These are phyloP conservation scores for Plectosphaerella sp. DNA, from an alignment of 2,329 filamentous ascomycete species.

Conservation along the genomic window DNA sequence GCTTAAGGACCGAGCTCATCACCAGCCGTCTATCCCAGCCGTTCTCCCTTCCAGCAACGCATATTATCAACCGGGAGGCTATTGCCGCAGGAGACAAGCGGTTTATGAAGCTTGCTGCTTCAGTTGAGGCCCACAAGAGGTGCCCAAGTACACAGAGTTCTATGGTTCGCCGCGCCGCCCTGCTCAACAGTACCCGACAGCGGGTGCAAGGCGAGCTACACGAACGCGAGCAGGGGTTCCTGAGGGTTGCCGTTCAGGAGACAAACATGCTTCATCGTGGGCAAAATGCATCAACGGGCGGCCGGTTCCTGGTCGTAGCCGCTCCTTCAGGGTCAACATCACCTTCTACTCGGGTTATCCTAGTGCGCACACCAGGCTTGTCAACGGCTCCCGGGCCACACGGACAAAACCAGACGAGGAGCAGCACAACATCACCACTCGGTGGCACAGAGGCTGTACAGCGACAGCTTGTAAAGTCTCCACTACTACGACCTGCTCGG, in stretches of 20 bases:
- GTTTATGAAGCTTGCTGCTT: slow-evolving; percentile 43
- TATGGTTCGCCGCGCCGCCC: slow-evolving; percentile 60
- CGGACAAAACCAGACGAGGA: no score
- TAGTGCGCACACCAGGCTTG: slow-evolving; percentile 1
- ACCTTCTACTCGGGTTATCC: not conserved
- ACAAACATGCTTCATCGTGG: slow-evolving; percentile 28
- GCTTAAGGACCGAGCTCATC: slow-evolving; percentile 57
- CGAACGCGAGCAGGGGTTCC: slow-evolving; percentile 21
- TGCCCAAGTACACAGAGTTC: slow-evolving; percentile 41
- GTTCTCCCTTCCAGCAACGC: slow-evolving; percentile 64
- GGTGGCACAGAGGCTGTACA: not conserved
- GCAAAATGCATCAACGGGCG: slow-evolving; percentile 24
- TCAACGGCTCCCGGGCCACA: no score
- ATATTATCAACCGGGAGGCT: slow-evolving; percentile 61
- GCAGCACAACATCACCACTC: not conserved
- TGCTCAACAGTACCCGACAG: slow-evolving; percentile 57
- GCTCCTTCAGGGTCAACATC: not conserved
- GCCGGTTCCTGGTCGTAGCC: slow-evolving; percentile 21
- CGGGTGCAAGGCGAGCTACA: slow-evolving; percentile 34
- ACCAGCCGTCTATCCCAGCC: slow-evolving; percentile 67
- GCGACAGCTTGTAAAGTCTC: slow-evolving; percentile 1
- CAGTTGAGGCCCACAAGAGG: slow-evolving; percentile 27
- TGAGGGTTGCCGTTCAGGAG: slow-evolving; percentile 26
- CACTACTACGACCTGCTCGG: slow-evolving; percentile 1
- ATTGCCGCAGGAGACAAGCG: slow-evolving; percentile 38